Conservation (phyloP, 257 asterid species). For the Solanum arcanum region DNA sequence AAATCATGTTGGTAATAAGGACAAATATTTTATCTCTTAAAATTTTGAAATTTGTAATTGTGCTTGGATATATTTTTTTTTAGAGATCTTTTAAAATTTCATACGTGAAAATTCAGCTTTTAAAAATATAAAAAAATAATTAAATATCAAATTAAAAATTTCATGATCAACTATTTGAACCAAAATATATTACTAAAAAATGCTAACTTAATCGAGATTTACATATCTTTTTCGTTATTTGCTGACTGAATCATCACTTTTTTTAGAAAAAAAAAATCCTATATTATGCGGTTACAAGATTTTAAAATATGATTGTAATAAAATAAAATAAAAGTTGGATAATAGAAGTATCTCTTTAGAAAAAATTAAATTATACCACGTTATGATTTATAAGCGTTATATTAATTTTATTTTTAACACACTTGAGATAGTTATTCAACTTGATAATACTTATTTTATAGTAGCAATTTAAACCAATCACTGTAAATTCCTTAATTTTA, state of each 20-base stretch:
- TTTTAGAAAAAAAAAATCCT: rapidly evolving
- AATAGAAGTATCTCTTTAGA: not conserved
- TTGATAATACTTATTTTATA: not conserved
- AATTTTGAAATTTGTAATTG: too few relatives aligned
- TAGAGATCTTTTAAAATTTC: too few relatives aligned
- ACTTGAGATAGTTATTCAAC: not conserved
- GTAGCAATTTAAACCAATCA: not conserved
- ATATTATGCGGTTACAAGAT: not conserved
- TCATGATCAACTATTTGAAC: too few relatives aligned
- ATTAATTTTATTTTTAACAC: not conserved
- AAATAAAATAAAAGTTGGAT: not conserved
- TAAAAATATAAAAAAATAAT: too few relatives aligned
- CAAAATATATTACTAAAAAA: too few relatives aligned
- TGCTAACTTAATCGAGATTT: not conserved
- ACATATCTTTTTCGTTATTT: not conserved
- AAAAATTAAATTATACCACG: not conserved
- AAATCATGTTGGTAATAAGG: too few relatives aligned
- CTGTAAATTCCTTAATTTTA: not conserved
- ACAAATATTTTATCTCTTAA: too few relatives aligned
- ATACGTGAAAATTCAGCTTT: too few relatives aligned
- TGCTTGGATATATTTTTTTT: too few relatives aligned
- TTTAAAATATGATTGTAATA: not conserved
- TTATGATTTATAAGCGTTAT: not conserved
- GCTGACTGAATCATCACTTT: not conserved
- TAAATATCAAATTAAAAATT: too few relatives aligned